Evolutionary conservation across 2,329 filamentous ascomycete species (phyloP).

Genomic region (Ceratocystis papillata): DNA sequence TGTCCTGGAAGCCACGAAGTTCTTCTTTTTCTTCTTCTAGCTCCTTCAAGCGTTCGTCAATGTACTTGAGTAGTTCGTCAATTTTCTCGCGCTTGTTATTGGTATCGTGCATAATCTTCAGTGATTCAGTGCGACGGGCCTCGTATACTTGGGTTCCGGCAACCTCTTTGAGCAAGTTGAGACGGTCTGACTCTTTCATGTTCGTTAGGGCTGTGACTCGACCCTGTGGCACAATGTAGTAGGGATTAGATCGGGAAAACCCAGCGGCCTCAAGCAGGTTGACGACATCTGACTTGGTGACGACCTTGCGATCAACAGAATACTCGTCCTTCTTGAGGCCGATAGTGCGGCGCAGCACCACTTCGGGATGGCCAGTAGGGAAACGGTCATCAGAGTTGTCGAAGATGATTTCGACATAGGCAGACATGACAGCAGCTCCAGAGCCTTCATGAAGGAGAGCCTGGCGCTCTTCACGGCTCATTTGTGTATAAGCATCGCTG

Average conservation of each 20-base stretch:
- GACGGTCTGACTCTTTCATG: conserved; percentile 90
- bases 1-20: conserved; percentile 83
- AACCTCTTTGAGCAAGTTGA: conserved; percentile 92
- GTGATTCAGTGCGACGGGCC: conserved; percentile 74
- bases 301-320: conserved; percentile 91
- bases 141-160: conserved; percentile 97
- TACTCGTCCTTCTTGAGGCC: conserved; percentile 98
- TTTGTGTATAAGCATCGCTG: conserved; percentile 91
- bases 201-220: conserved; percentile 93
- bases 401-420: conserved; percentile 98
- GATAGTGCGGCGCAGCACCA: conserved; percentile 85
- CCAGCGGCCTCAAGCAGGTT: conserved; percentile 92
- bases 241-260: conserved; percentile 93
- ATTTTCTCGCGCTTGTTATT: conserved; percentile 92
- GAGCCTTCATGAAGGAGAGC: conserved; percentile 96
- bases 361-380: conserved; percentile 80
- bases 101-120: conserved; percentile 95
- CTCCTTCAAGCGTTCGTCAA: conserved; percentile 78
- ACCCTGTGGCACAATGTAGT: conserved; percentile 97
- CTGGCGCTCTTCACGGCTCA: conserved; percentile 91
- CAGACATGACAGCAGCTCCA: conserved; percentile 94
- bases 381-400: conserved; percentile 96
- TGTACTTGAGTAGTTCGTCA: conserved; percentile 81
- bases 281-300: conserved; percentile 87
- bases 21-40: conserved; percentile 97